Conservation (phyloP, 352 stramenopile genomes). For the Globisporangium lucens region DNA sequence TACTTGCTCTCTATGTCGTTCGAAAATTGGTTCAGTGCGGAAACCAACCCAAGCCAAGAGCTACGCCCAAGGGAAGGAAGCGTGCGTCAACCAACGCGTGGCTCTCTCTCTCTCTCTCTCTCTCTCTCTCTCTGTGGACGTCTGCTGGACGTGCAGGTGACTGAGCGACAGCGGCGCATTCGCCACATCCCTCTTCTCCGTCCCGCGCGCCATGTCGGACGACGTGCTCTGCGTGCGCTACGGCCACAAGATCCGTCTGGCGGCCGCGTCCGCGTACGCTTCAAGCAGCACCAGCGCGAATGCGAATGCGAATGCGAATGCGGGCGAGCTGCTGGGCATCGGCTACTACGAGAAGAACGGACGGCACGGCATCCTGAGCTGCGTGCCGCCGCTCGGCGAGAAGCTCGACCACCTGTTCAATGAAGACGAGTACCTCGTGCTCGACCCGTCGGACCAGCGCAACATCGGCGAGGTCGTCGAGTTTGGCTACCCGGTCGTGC, state of each 20-base stretch:
- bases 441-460: slow-evolving; percentile 55
- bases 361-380: slow-evolving; percentile 79
- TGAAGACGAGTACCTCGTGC: slow-evolving; percentile 78
- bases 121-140: background rate
- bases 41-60: background rate
- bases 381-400: slow-evolving; percentile 73
- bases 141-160: too few species aligned
- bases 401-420: slow-evolving; percentile 71
- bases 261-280: slow-evolving; percentile 52
- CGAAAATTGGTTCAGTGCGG: slow-evolving; percentile 11
- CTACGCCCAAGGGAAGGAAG: background rate
- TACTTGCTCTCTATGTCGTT: slow-evolving; percentile 1
- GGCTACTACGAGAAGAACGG: slow-evolving; percentile 88
- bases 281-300: slow-evolving; percentile 1
- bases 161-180: background rate
- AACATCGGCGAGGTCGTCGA: slow-evolving; percentile 46
- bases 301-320: background rate
- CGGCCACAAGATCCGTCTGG: slow-evolving; percentile 66
- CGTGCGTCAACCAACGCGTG: background rate
- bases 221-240: slow-evolving; percentile 49
- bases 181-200: background rate
- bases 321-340: slow-evolving; percentile 37
- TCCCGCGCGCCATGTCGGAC: slow-evolving; percentile 20
- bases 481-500: slow-evolving; percentile 72
- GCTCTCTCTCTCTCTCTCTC: background rate